phyloP scores from a whole-genome alignment of 352 stramenopile species.

The Phytophthora multivora region DNA sequence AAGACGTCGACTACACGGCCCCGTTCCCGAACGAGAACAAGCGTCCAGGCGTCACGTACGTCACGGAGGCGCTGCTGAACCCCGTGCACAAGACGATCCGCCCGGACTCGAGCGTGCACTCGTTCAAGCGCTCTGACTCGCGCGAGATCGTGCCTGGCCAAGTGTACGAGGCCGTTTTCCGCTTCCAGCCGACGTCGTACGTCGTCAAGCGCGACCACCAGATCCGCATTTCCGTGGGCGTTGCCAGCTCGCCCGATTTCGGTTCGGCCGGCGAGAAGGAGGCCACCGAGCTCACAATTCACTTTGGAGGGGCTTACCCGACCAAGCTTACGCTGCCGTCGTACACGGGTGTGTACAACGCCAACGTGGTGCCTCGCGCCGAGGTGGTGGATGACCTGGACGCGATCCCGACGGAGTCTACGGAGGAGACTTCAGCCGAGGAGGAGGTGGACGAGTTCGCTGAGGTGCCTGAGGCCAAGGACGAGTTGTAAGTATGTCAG shows the following conservation, averaged over 20 bases:
- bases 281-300: slow-evolving; percentile 70
- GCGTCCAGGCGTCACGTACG: slow-evolving; percentile 77
- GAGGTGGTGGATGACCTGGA: slow-evolving; percentile 35
- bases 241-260: slow-evolving; percentile 64
- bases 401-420: slow-evolving; percentile 26
- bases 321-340: slow-evolving; percentile 74
- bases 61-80: slow-evolving; percentile 79
- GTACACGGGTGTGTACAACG: slow-evolving; percentile 62
- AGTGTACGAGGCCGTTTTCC: slow-evolving; percentile 82
- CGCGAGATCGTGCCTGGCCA: slow-evolving; percentile 63
- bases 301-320: slow-evolving; percentile 72
- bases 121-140: slow-evolving; percentile 63
- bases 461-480: slow-evolving; percentile 50
- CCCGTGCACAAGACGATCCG: slow-evolving; percentile 69
- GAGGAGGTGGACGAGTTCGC: slow-evolving; percentile 62
- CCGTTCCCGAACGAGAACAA: slow-evolving; percentile 85
- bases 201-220: slow-evolving; percentile 80
- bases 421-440: slow-evolving; percentile 11
- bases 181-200: slow-evolving; percentile 80
- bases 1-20: slow-evolving; percentile 76
- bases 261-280: slow-evolving; percentile 47
- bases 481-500: slow-evolving; percentile 50
- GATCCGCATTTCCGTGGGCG: slow-evolving; percentile 71
- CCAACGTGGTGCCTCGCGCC: slow-evolving; percentile 59
- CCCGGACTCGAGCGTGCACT: slow-evolving; percentile 66